These are phyloP conservation scores for Xylariaceae sp. DNA, from an alignment of 2,329 filamentous ascomycete species.

Conservation along the genomic window DNA sequence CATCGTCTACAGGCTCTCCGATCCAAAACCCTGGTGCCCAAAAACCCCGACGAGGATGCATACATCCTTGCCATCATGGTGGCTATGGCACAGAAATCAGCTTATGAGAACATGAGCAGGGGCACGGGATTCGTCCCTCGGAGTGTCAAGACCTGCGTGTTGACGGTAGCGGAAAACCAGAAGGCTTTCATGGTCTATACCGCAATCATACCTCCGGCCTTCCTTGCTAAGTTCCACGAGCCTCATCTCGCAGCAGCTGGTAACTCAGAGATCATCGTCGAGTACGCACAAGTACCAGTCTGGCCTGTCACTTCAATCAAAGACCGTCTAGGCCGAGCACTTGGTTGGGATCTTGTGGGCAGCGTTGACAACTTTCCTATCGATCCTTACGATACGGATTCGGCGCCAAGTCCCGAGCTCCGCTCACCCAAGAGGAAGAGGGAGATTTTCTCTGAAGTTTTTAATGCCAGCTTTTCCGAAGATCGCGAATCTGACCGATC, in stretches of 20 bases:
- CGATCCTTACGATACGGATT: constrained; percentile 40
- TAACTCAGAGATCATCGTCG: constrained; percentile 39
- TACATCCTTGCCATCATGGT: constrained; percentile 49
- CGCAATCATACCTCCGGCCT: constrained; percentile 41
- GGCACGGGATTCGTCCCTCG: constrained; percentile 24
- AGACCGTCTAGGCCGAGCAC: constrained; percentile 48
- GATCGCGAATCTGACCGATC: constrained; percentile 18
- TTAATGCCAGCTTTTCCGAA: constrained; percentile 31
- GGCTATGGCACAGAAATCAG: constrained; percentile 52
- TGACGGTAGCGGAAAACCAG: constrained; percentile 44
- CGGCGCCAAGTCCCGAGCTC: constrained; percentile 2
- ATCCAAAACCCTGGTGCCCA: constrained; percentile 43
- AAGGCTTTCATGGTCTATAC: constrained; percentile 50
- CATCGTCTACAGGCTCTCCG: constrained; percentile 42
- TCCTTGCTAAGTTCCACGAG: constrained; percentile 46
- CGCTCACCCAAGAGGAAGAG: constrained; percentile 26
- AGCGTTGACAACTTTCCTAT: constrained; percentile 37
- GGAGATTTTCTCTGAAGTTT: constrained; percentile 27
- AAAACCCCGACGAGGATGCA: constrained; percentile 46
- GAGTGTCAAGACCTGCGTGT: constrained; percentile 45
- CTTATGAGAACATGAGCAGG: constrained; percentile 35
- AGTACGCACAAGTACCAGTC: constrained; percentile 44
- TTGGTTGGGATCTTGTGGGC: constrained; percentile 48
- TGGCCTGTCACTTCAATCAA: constrained; percentile 52
- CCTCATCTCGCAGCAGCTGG: constrained; percentile 38